These are phyloP conservation scores for Chaetomiaceae sp. DNA, from an alignment of 2,329 filamentous ascomycete species.

Conservation along the genomic window DNA sequence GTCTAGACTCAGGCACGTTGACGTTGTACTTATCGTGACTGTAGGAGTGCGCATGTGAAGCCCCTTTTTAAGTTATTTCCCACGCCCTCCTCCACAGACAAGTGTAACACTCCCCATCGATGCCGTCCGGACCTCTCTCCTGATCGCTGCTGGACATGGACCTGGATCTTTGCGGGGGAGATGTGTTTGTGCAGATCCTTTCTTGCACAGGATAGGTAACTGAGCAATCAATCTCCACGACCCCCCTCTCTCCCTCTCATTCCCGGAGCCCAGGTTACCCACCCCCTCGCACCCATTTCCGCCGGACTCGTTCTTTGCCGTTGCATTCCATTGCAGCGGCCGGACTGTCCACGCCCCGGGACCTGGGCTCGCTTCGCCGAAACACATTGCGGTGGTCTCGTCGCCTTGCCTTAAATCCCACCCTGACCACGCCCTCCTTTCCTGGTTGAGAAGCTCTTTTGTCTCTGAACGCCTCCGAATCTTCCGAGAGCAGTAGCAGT, in stretches of 20 bases:
- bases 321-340: conserved; percentile 24
- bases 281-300: conserved; percentile 14
- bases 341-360: conserved; percentile 15
- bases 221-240: not conserved
- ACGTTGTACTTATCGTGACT: too few relatives aligned
- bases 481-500: too few relatives aligned
- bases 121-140: conserved; percentile 10
- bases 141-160: not conserved
- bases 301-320: conserved; percentile 19
- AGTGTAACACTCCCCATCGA: conserved; percentile 3
- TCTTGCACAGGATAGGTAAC: not conserved
- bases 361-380: conserved; percentile 15
- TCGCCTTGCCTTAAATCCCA: not conserved
- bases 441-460: conserved; percentile 4
- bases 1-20: not conserved
- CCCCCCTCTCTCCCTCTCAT: conserved; percentile 6
- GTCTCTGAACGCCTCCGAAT: not conserved
- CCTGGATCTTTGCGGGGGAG: too few relatives aligned
- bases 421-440: conserved; percentile 2
- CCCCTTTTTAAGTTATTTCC: not conserved
- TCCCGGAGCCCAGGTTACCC: conserved; percentile 24
- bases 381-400: not conserved
- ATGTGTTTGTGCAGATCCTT: conserved; percentile 12
- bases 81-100: not conserved
- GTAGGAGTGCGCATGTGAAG: not conserved